Base-by-base conservation (phyloP, 495 filamentous ascomycete species). In the Echria macrotheca region DNA sequence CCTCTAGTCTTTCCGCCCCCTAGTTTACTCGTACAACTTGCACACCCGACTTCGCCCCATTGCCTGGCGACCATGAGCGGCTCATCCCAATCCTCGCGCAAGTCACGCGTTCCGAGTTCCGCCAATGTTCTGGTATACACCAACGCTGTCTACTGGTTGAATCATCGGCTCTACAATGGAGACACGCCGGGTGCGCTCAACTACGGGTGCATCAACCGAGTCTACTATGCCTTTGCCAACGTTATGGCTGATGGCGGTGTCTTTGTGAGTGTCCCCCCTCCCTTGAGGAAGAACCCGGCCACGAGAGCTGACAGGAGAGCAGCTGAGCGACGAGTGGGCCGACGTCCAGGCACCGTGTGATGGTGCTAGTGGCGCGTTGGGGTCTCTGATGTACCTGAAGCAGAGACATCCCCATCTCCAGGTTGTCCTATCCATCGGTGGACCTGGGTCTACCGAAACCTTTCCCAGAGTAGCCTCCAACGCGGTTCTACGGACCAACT, bases 101-200 rank as follows among this genome's bases (percentile, higher is more conserved):
- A 64, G 63, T 54, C 66, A 47, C 69, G 69, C 46, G 66, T 70
- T 44, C 44, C 60, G 10, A 70, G 63, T 54, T 61, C 62, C 23
- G 58, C 68, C 22, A 70, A 57, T 37, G 69, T 78, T 32, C 78
- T 79, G 68, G n/a, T n/a, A n/a, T 76, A 75, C 58, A 75, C 71
- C 47, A 95, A 95, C 65, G 89, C 84, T 17, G 85, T 87, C n/a
- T 94, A 93, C 66, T 95, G 90, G 71, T 88, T 89, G 3, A 95
- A 93, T 64, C 87, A 84, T 77, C 74, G 83, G 38, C 79, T 91
- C 25, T 91, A 93, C 64, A 75, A 75, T 47, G 79, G 85, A 57
- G 82, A 88, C 52, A 81, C 87, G 17, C 90, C 90, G 1, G 88
- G 84, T 0, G 81, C 81, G 12, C 67, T 96, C 50, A 84, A 87